A percentile compares a stretch with the other conserved stretches of the same genome.
Conservation (phyloP, 768 basidiomycete species). For the Fibroporia radiculosa region DNA sequence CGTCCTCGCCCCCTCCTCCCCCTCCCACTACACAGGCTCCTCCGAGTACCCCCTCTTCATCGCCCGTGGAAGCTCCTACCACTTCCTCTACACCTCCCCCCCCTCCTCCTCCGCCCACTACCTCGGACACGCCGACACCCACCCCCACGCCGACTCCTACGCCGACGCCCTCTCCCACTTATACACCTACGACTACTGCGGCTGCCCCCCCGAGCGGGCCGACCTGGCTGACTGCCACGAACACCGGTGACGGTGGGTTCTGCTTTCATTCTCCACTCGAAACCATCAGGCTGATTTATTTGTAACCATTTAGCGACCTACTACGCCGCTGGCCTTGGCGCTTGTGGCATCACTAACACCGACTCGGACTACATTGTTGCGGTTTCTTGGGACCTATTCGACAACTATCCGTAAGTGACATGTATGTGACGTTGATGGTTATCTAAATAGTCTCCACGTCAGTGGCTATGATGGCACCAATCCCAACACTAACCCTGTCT, state of each 20-base stretch:
- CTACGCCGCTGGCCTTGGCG: constrained; percentile 53
- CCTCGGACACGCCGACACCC: neutral
- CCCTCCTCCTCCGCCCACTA: constrained; percentile 8
- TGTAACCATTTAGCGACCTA: constrained; percentile 35
- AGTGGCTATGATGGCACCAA: constrained; percentile 52
- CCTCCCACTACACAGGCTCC: neutral
- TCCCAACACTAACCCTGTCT: constrained; percentile 74
- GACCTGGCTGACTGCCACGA: constrained; percentile 8
- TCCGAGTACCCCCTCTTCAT: constrained; percentile 1
- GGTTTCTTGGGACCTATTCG: constrained; percentile 47
- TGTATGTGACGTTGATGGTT: neutral
- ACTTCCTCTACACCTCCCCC: constrained; percentile 1
- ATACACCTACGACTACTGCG: constrained; percentile 15
- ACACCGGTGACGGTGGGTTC: constrained; percentile 20
- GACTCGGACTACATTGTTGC: constrained; percentile 50
- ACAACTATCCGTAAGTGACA: constrained; percentile 47
- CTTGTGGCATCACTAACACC: constrained; percentile 53
- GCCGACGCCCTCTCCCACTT: constrained; percentile 4
- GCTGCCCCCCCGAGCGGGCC: constrained; percentile 8
- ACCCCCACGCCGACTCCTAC: constrained; percentile 1
- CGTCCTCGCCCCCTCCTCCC: neutral
- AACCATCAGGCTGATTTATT: neutral
- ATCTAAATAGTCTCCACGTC: neutral
- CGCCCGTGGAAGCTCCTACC: constrained; percentile 3
- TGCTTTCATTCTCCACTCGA: neutral